phyloP scores from a whole-genome alignment of 2,329 filamentous ascomycete species.

The Alternaria dauci region DNA sequence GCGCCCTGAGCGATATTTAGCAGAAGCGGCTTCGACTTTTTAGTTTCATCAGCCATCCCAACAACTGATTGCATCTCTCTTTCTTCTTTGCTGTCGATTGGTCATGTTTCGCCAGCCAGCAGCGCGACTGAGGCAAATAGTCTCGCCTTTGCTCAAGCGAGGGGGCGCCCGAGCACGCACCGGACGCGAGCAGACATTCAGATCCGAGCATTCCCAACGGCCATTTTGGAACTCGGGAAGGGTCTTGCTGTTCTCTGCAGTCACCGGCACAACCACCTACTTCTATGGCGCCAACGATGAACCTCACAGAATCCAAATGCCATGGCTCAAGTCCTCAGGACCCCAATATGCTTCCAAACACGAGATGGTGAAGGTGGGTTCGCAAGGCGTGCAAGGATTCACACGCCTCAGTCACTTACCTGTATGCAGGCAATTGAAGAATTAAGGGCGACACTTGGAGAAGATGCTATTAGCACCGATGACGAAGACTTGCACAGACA shows the following conservation, averaged over 20 bases:
- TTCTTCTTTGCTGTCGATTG: slow-evolving; percentile 17
- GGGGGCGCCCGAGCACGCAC: slow-evolving; percentile 35
- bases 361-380: slow-evolving; percentile 60
- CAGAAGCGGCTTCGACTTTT: slow-evolving; percentile 27
- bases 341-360: slow-evolving; percentile 59
- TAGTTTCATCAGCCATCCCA: slow-evolving; percentile 25
- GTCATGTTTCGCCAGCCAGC: slow-evolving; percentile 47
- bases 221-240: slow-evolving; percentile 59
- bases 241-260: slow-evolving; percentile 58
- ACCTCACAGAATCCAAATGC: slow-evolving; percentile 37
- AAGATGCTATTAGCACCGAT: slow-evolving; percentile 70
- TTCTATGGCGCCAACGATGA: slow-evolving; percentile 57
- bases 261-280: slow-evolving; percentile 63
- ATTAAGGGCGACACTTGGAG: slow-evolving; percentile 61
- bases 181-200: slow-evolving; percentile 36
- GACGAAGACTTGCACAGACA: slow-evolving; percentile 70
- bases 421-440: slow-evolving; percentile 62
- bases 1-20: slow-evolving; percentile 37
- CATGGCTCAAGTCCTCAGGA: slow-evolving; percentile 35
- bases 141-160: slow-evolving; percentile 42
- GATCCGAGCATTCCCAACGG: slow-evolving; percentile 27
- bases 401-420: slow-evolving; percentile 12
- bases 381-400: neutral
- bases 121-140: slow-evolving; percentile 39
- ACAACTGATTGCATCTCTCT: slow-evolving; percentile 20